Percentiles rank a stretch among this genome's conserved stretches.
Evolutionary conservation across 768 basidiomycete genomes (phyloP).

Genomic region (Leccinum broughii): DNA sequence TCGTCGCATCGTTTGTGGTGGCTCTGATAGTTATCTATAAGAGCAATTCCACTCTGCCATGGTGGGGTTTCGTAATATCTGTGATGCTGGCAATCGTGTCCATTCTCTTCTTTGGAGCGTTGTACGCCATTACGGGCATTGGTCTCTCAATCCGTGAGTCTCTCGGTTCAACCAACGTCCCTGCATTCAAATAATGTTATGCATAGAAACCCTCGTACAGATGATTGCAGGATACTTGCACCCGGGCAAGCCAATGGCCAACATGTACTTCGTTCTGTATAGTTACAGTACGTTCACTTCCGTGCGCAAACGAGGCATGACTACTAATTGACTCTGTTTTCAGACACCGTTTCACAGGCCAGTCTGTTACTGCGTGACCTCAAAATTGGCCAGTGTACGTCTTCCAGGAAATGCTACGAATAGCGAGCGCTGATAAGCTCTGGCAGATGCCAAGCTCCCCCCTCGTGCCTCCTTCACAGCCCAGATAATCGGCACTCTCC

Average conservation of each 20-base stretch:
- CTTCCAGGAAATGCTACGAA: not conserved
- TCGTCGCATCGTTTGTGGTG: conserved; percentile 42
- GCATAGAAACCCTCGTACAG: conserved; percentile 31
- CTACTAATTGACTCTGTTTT: conserved; percentile 4
- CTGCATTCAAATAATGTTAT: not conserved
- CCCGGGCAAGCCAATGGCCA: conserved; percentile 41
- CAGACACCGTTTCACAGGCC: conserved; percentile 53
- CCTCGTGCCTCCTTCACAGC: conserved; percentile 64
- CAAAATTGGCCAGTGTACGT: conserved; percentile 40
- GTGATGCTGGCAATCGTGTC: conserved; percentile 51
- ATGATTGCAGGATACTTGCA: conserved; percentile 40
- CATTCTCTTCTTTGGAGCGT: conserved; percentile 53
- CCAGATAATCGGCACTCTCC: conserved; percentile 55
- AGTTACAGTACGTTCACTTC: conserved; percentile 41
- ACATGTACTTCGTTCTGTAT: conserved; percentile 46
- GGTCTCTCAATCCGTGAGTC: conserved; percentile 20
- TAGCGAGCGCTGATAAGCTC: conserved; percentile 37
- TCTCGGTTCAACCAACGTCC: not conserved
- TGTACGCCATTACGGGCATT: conserved; percentile 50
- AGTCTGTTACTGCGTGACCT: conserved; percentile 56
- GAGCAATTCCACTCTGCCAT: conserved; percentile 53
- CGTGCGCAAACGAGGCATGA: conserved; percentile 11
- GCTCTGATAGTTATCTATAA: conserved; percentile 57
- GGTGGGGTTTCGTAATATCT: conserved; percentile 61
- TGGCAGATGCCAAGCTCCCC: conserved; percentile 50